phyloP scores from a whole-genome alignment of 2,329 filamentous ascomycete genomes.

The Cladorrhinum sp. region DNA sequence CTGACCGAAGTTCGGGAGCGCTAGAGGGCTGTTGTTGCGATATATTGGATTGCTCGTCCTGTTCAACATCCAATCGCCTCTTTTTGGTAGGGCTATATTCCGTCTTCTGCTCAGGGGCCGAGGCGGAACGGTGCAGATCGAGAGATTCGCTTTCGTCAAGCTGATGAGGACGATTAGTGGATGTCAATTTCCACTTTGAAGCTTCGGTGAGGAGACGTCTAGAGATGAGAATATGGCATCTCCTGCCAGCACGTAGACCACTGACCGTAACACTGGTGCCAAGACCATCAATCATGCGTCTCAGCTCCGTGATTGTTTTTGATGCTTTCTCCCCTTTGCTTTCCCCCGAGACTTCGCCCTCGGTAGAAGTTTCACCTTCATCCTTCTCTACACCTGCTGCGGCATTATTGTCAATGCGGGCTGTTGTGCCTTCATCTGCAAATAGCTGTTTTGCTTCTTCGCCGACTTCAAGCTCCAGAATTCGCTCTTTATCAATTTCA shows the following conservation, averaged over 20 bases:
- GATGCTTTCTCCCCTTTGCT: background rate
- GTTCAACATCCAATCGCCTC: background rate
- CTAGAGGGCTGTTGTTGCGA: background rate
- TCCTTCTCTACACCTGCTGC: background rate
- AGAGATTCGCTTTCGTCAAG: background rate
- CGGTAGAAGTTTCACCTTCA: background rate
- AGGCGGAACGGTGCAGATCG: constrained; percentile 10
- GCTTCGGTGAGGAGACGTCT: constrained; percentile 41
- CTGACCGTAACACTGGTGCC: constrained; percentile 43
- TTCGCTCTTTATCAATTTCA: constrained; percentile 63
- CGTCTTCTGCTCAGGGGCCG: background rate
- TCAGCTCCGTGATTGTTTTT: background rate
- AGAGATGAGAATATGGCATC: constrained; percentile 38
- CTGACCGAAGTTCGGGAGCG: background rate
- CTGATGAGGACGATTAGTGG: constrained; percentile 27
- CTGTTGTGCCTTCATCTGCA: constrained; percentile 53
- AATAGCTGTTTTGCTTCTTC: constrained; percentile 43
- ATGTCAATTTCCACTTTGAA: constrained; percentile 37
- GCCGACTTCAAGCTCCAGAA: constrained; percentile 36
- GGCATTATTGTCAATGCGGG: constrained; percentile 26
- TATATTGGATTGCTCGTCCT: background rate
- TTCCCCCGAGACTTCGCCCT: background rate
- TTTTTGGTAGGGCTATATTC: constrained; percentile 4
- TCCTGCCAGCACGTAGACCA: constrained; percentile 38
- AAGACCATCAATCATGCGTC: constrained; percentile 23